Base-by-base conservation (phyloP, 768 basidiomycete genomes). In the Phaffia tasmanica region DNA sequence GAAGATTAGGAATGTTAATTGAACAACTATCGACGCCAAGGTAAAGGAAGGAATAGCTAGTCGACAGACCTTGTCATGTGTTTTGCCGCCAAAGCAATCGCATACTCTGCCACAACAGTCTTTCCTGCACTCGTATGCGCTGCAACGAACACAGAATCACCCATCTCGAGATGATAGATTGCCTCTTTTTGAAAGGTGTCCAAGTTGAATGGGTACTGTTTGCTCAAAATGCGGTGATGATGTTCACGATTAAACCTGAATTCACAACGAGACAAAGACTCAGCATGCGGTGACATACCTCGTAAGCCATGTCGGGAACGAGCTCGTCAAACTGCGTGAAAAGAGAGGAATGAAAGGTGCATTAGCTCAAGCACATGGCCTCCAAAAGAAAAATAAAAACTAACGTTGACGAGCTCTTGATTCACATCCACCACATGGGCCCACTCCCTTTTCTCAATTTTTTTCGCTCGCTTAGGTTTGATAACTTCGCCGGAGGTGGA, bases 101-200 rank as follows among this genome's bases (percentile, higher is more conserved):
- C 95, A 76, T 98, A 99, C 74, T 99, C 95, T 0, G 95, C 95
- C 9, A 99, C 95, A 21, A 98, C 95, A 1, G 95, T 99, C 78
- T 99, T 99, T 46, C 95, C 95, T 19, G 95, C 95, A n/a, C 89
- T 93, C 3, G 95, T 99, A 77, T 99, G 95, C 6, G 95, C 95
- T 18, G 95, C 95, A n/a, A 99, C 93, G 75, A 99, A 99, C 21
- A 99, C 94, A 16, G 91, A 94, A 71, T 99, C 89, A 11, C 93
- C 95, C 80, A 88, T 84, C 76, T 99, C 66, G 21, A 99, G 81
- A 76, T 95, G 92, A 76, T 95, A 95, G 8, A 98, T 89, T 1
- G 95, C 95, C 75, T 98, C 91, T 75, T 97, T 98, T 76, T 99
- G 95, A 79, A 98, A 99, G 0, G 86, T 93, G 76, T 99, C 95